Percentiles rank a stretch among this genome's conserved stretches.
Evolutionary conservation across 495 filamentous ascomycete species (phyloP).

Genomic region (Cercophora scortea): DNA sequence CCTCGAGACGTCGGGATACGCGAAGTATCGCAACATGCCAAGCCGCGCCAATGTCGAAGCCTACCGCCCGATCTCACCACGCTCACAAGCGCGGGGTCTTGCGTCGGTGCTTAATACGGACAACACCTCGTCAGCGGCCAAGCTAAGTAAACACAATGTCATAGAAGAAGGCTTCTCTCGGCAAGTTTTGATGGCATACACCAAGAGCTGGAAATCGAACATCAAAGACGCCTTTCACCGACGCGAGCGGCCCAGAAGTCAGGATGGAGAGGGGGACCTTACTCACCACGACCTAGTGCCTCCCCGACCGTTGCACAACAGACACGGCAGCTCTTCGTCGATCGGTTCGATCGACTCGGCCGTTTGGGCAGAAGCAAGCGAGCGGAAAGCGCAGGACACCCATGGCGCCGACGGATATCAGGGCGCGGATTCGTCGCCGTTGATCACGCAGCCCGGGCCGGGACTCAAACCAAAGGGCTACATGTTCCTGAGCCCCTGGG

Average conservation of each 20-base stretch:
- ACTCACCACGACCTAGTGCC: conserved; percentile 11
- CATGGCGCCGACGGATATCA: background rate
- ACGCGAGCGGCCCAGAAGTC: conserved; percentile 16
- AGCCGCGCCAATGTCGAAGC: conserved; percentile 24
- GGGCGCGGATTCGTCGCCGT: conserved; percentile 3
- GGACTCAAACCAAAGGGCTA: conserved; percentile 44
- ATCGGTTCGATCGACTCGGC: conserved; percentile 28
- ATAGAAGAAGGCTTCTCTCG: conserved; percentile 35
- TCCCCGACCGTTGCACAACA: conserved; percentile 14
- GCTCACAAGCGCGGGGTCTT: conserved; percentile 9
- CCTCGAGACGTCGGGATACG: conserved; percentile 39
- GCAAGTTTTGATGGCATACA: conserved; percentile 44
- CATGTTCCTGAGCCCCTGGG: conserved; percentile 76
- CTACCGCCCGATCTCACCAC: conserved; percentile 21
- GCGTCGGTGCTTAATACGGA: background rate
- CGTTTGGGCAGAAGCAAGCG: conserved; percentile 12
- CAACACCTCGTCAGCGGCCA: background rate
- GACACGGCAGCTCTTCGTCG: conserved; percentile 27
- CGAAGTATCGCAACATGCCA: conserved; percentile 41
- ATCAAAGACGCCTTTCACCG: conserved; percentile 33
- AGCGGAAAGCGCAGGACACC: background rate
- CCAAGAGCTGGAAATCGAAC: conserved; percentile 31
- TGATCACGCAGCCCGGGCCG: conserved; percentile 36
- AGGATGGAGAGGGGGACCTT: conserved; percentile 5
- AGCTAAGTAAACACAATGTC: background rate